Conservation (phyloP, 2,329 filamentous ascomycete genomes). For the Pseudogymnoascus sp. region DNA sequence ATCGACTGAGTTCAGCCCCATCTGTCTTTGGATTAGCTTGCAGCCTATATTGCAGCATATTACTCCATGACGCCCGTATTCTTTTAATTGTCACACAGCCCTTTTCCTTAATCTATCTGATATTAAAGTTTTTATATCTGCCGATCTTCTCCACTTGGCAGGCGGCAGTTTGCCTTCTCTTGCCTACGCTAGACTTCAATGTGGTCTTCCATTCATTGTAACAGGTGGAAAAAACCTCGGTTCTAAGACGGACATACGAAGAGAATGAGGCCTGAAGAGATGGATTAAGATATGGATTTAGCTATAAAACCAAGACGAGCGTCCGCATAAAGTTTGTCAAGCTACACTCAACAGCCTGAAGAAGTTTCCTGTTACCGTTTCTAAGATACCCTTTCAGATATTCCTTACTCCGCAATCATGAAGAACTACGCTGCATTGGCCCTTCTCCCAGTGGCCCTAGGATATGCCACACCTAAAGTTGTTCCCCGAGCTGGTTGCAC, state of each 20-base stretch:
- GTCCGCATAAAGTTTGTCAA: neutral
- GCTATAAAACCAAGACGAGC: neutral
- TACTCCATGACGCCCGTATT: neutral
- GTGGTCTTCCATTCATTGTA: neutral
- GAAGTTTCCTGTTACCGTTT: neutral
- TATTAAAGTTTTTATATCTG: slow-evolving; percentile 2
- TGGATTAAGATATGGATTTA: neutral
- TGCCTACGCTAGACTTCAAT: neutral
- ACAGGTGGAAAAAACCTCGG: neutral
- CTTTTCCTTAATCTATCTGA: neutral
- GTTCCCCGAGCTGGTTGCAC: neutral
- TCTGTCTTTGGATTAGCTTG: neutral
- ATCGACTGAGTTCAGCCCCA: neutral
- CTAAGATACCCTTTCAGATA: neutral
- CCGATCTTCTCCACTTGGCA: neutral
- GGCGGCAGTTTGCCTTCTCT: neutral
- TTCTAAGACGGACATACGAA: neutral
- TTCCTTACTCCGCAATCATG: neutral
- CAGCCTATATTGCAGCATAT: neutral
- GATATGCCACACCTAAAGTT: neutral
- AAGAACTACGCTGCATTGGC: neutral
- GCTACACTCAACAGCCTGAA: neutral
- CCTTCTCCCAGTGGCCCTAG: neutral
- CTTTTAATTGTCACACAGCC: neutral
- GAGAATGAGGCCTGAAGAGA: neutral